Conservation (phyloP, 2,329 filamentous ascomycete species). For the Aspergillus latus region DNA sequence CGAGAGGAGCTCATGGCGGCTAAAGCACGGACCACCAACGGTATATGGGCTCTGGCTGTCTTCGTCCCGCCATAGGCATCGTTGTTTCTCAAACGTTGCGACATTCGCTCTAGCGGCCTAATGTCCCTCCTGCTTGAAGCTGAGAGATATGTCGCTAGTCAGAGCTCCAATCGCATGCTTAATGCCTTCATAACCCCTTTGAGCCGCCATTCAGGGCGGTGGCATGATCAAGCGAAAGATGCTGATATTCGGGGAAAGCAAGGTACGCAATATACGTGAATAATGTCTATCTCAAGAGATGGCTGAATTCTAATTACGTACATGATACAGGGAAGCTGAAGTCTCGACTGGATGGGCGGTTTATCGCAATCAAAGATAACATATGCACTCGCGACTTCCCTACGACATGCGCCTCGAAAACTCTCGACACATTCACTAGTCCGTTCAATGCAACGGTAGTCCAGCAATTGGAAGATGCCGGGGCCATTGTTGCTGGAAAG, state of each 20-base stretch:
- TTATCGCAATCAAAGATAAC: constrained; percentile 75
- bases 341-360: constrained; percentile 43
- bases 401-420: constrained; percentile 80
- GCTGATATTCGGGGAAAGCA: constrained; percentile 38
- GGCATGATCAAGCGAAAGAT: constrained; percentile 38
- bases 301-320: constrained; percentile 5
- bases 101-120: constrained; percentile 20
- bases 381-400: constrained; percentile 64
- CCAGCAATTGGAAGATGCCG: constrained; percentile 61
- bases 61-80: background rate
- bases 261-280: constrained; percentile 26
- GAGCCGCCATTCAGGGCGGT: constrained; percentile 33
- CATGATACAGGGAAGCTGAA: constrained; percentile 31
- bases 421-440: constrained; percentile 68
- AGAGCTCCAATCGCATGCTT: constrained; percentile 34
- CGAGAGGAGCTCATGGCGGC: too few relatives aligned
- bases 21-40: background rate
- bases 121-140: constrained; percentile 48
- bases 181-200: constrained; percentile 46
- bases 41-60: background rate
- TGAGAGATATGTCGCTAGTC: constrained; percentile 45
- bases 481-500: constrained; percentile 69
- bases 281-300: background rate
- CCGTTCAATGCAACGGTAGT: constrained; percentile 84
- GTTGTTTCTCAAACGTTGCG: background rate